Base-by-base conservation (phyloP, 768 basidiomycete genomes). In the Chalciporus piperatus region DNA sequence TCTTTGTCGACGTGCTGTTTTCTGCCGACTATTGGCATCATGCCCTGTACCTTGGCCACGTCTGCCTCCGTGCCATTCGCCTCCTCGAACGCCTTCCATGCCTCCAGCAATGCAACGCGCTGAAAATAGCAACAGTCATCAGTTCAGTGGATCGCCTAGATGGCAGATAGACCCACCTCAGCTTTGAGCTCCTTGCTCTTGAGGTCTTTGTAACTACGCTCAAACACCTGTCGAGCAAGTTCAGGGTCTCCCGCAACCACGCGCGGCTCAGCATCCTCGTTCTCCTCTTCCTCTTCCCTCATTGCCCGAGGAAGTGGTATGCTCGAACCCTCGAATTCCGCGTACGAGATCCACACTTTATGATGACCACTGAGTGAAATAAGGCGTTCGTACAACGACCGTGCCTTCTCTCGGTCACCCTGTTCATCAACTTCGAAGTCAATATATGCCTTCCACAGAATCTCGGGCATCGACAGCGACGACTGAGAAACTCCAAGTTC, bases 281-380 rank as follows among this genome's bases (percentile, higher is more conserved):
- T 74, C 5, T 78, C 73, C 12, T 88, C 88, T 7, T 87, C 86
- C 12, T 85, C 87, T 47, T 87, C 88, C 37, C 87, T 76, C 59
- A 78, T 72, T 4, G 79, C 82, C 19, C 86, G 74, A 10, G 81
- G 79, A 6, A 85, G 59, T 5, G 84, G 84, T 40, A 89, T 86
- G 6, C 82, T 74, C 60, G 87, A 87, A 6, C 84, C 87, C 70
- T 98, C 96, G 60, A 98, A 97, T 59, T 88, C 78, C 0, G 96
- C 96, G 68, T 87, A 98, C 47, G 93, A 85, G 49, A 97, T 91
- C 93, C 94, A 98, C 17, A 96, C 93, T 72, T 98, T 98, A 72
- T 93, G 89, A 65, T 98, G 95, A 4, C 91, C 91, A 57, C 92
- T 96, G 44, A 89, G 75, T 28, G 81, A 72, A 43, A 97, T 77